Evolutionary conservation across 2,329 filamentous ascomycete genomes (phyloP).

Genomic region (Paracoccidioides brasiliensis): DNA sequence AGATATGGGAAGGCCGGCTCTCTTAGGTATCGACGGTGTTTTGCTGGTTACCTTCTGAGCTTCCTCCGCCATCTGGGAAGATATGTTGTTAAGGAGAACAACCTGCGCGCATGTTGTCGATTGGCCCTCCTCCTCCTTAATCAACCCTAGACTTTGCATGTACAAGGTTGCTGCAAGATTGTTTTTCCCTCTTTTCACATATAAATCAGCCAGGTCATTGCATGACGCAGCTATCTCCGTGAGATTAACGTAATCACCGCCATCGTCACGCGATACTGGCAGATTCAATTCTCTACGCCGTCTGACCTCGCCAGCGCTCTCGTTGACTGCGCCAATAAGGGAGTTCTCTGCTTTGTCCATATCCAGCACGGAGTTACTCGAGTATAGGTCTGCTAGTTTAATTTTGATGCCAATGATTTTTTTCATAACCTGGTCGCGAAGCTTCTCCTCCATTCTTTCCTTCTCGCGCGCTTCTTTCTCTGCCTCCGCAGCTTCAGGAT

Average conservation of each 20-base stretch:
- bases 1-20: constrained; percentile 34
- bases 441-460: constrained; percentile 24
- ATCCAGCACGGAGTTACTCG: constrained; percentile 61
- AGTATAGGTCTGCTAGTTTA: constrained; percentile 75
- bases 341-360: constrained; percentile 60
- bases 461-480: constrained; percentile 11
- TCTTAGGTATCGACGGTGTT: constrained; percentile 22
- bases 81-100: constrained; percentile 51
- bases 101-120: constrained; percentile 60
- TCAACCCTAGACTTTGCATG: constrained; percentile 66
- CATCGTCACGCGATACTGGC: constrained; percentile 44
- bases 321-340: constrained; percentile 71
- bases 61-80: constrained; percentile 33
- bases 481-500: constrained; percentile 11
- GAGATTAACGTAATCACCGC: constrained; percentile 25
- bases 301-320: constrained; percentile 59
- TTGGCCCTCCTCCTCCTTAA: constrained; percentile 32
- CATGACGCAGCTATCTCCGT: constrained; percentile 24
- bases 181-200: constrained; percentile 59
- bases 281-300: constrained; percentile 54
- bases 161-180: constrained; percentile 77
- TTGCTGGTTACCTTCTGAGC: constrained; percentile 17
- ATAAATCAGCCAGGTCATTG: constrained; percentile 59
- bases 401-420: constrained; percentile 64
- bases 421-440: constrained; percentile 40